Conservation (phyloP, 768 basidiomycete species). For the Epithele typhae region DNA sequence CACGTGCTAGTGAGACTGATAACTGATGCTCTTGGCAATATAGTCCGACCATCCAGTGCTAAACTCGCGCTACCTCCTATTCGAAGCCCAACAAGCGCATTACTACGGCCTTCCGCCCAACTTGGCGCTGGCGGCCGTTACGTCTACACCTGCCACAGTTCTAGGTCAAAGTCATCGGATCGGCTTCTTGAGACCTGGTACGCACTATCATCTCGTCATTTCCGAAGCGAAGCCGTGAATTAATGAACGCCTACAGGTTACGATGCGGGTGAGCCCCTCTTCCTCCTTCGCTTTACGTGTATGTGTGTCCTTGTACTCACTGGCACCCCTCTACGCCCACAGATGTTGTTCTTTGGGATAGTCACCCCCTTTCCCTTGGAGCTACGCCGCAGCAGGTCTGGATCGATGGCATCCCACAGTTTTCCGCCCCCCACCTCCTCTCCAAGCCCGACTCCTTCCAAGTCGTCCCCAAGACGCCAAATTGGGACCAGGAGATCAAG, state of each 20-base stretch:
- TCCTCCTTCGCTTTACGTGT: too few species aligned
- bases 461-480: conserved; percentile 44
- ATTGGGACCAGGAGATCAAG: conserved; percentile 57
- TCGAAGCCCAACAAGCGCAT: conserved; percentile 62
- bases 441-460: conserved; percentile 49
- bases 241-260: too few species aligned
- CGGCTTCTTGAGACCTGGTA: conserved; percentile 60
- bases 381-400: conserved; percentile 79
- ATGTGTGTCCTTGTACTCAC: not conserved
- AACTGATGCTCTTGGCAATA: not conserved
- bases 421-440: conserved; percentile 30
- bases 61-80: conserved; percentile 52
- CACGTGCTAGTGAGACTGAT: too few species aligned
- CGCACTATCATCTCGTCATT: too few species aligned
- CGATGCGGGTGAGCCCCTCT: too few species aligned
- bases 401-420: conserved; percentile 79
- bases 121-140: conserved; percentile 67
- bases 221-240: too few species aligned
- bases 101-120: conserved; percentile 66
- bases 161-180: conserved; percentile 69
- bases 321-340: not conserved
- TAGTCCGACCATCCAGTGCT: conserved; percentile 52
- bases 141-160: conserved; percentile 63
- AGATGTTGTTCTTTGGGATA: conserved; percentile 61
- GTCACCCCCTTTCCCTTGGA: conserved; percentile 73